phyloP scores from a whole-genome alignment of 768 basidiomycete genomes.

The Mrakia blollopis region DNA sequence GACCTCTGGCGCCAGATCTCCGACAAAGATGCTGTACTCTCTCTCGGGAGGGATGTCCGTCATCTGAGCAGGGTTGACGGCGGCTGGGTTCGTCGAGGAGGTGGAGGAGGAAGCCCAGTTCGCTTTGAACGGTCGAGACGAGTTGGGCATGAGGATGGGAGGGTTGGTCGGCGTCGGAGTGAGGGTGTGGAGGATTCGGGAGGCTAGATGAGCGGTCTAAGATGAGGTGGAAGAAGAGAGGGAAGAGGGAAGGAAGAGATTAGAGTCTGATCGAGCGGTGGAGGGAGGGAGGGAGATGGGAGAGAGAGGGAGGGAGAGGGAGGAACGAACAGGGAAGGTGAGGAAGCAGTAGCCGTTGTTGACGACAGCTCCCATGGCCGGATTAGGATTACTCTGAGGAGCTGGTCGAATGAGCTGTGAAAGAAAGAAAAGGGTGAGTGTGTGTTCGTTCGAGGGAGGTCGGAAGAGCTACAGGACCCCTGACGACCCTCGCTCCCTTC shows the following conservation, averaged over 20 bases:
- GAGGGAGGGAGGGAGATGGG: conserved; percentile 10
- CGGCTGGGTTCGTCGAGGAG: conserved; percentile 24
- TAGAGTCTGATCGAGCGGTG: background rate
- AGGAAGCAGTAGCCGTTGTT: conserved; percentile 84
- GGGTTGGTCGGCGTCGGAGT: conserved; percentile 45
- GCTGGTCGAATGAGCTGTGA: conserved; percentile 27
- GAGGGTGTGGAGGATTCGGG: conserved; percentile 34
- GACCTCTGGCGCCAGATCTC: conserved; percentile 86
- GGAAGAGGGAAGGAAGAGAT: background rate
- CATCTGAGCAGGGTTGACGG: conserved; percentile 25
- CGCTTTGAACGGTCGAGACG: conserved; percentile 70
- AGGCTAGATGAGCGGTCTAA: conserved; percentile 28
- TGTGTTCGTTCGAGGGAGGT: background rate
- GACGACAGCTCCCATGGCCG: conserved; percentile 50
- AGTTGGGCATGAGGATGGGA: conserved; percentile 72
- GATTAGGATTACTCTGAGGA: conserved; percentile 59
- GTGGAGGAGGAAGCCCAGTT: conserved; percentile 54
- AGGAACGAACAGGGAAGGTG: conserved; percentile 70
- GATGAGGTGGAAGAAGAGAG: background rate
- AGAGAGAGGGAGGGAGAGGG: conserved; percentile 60
- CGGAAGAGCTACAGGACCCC: background rate
- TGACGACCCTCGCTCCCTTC: background rate
- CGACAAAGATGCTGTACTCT: conserved; percentile 92
- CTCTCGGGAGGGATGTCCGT: conserved; percentile 44
- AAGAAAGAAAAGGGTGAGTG: background rate